Base-by-base conservation (phyloP, 495 filamentous ascomycete species). In the Neurospora tetrasperma region DNA sequence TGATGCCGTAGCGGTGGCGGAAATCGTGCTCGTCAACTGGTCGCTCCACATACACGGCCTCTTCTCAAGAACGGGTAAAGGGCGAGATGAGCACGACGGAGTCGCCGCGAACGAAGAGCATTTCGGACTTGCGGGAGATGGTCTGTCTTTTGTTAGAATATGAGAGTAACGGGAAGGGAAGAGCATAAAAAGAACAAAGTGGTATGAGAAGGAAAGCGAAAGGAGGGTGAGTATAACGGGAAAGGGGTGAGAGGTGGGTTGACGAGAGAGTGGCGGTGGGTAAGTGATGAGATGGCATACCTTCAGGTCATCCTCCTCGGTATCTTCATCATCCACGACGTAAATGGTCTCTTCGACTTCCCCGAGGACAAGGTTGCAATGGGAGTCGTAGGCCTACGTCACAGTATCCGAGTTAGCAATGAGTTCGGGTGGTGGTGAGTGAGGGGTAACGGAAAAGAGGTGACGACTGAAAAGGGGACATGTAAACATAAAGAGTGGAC, bases 31-130 rank as follows among this genome's bases (percentile, higher is more conserved):
- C 48, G 48, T 59, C 48, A 3, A 54, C 20, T 54, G 10, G 20
- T 27, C 12, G 5, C 23, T 27, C 4, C 20, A 20, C 23, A 27
- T 62, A 62, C 54, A 66, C 54, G 54, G 16, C 12, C 54, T 66
- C 27, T 66, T 66, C 43, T 80, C 75, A 83, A 73, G 82, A 79
- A 42, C 79, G 80, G 62, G 74, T 77, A 68, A 91, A 90, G 9
- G 94, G 93, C 43, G 94, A 97, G 76, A 99, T 97, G 76, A 99
- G 88, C 72, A 99, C 96, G 35, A 99, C 95, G 44, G 94, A 97
- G 80, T 99, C 95, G 74, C 95, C 95, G 97, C 96, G 86, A 38
- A 99, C 96, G 78, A 99, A 99, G n/a, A 99, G 84, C 96, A 98
- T 99, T 79, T 98, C 96, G 54, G 93, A 94, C 78, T 97, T 95